Base-by-base conservation (phyloP, 192 early-diverging fungal genomes). In the Backusella morwellensis region DNA sequence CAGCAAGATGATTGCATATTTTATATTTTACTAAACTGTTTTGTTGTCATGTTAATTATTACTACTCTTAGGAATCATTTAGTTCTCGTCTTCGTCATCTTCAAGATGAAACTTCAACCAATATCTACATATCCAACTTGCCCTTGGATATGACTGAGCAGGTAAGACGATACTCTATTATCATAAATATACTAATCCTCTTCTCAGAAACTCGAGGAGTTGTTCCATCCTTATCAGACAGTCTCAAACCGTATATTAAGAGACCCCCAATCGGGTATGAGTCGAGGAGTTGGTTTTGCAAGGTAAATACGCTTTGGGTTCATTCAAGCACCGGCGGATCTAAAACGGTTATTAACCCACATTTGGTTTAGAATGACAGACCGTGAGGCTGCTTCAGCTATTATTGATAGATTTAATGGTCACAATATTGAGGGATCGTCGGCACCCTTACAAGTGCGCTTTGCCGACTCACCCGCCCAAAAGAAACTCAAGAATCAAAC, bases 41-140 rank as follows among this genome's bases (percentile, higher is more conserved):
- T 23, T 32, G 32, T 32, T 32, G 32, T 32, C 32, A 32, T 32
- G 32, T 32, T 32, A 32, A 23, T 59, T 59, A 26, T 36, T 69
- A 75, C 56, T 50, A 41, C 76, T 68, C 35, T 70, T 71, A 86
- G 77, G 92, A 93, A 78, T 92, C 92, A 68, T 91, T 94, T 77
- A 91, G 88, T 81, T 85, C 90, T 40, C 85, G 88, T 52, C 83
- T 94, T 36, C 90, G 90, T 74, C 89, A 85, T 75, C 86, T 94
- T 73, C 93, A 92, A 82, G 93, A 91, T 73, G 86, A 87, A 41
- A 89, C 77, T 12, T 93, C 93, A 17, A 91, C 91, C 76, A 94
- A 96, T 75, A 87, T 96, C 44, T 96, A 96, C 73, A 85, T 96
- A n/a, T 94, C 94, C 35, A 96, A 96, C 75, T 72, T 96, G 74